Evolutionary conservation across 2,329 filamentous ascomycete genomes (phyloP).

Genomic region (Venturia nashicola): DNA sequence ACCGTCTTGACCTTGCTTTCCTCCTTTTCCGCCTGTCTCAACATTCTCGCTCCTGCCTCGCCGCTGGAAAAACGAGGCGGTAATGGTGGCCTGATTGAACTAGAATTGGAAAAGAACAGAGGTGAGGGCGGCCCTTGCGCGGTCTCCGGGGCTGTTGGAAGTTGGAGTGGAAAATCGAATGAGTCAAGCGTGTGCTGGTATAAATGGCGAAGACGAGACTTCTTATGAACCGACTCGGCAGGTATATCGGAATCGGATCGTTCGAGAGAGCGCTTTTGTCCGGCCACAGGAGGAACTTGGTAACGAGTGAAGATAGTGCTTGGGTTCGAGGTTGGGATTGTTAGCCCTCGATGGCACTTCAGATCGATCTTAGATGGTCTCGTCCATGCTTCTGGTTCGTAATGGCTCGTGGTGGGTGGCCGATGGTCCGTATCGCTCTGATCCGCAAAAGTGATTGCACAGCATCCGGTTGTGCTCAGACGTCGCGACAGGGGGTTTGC

Average conservation of each 20-base stretch:
- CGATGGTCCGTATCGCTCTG: neutral
- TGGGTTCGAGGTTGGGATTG: neutral
- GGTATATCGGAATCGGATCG: neutral
- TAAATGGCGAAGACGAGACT: neutral
- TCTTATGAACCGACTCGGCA: neutral
- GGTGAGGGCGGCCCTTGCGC: constrained; percentile 31
- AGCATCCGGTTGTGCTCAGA: neutral
- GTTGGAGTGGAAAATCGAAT: constrained; percentile 1
- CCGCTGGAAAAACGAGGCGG: constrained; percentile 44
- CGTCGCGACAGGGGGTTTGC: neutral
- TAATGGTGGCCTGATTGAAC: constrained; percentile 30
- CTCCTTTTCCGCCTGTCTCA: constrained; percentile 35
- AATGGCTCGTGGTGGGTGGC: neutral
- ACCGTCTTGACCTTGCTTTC: constrained; percentile 39
- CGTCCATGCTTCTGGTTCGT: constrained; percentile 6
- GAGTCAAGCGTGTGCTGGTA: neutral
- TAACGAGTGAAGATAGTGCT: neutral
- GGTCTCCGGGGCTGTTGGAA: neutral
- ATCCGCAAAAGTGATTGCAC: neutral
- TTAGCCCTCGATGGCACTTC: neutral
- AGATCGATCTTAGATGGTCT: neutral
- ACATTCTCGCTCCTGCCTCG: constrained; percentile 46
- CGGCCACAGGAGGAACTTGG: neutral
- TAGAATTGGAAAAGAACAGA: constrained; percentile 40
- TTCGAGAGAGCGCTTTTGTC: neutral